A percentile compares a stretch with the other conserved stretches of the same genome.
phyloP scores from a whole-genome alignment of 768 basidiomycete species.

The Boletus insuetus region DNA sequence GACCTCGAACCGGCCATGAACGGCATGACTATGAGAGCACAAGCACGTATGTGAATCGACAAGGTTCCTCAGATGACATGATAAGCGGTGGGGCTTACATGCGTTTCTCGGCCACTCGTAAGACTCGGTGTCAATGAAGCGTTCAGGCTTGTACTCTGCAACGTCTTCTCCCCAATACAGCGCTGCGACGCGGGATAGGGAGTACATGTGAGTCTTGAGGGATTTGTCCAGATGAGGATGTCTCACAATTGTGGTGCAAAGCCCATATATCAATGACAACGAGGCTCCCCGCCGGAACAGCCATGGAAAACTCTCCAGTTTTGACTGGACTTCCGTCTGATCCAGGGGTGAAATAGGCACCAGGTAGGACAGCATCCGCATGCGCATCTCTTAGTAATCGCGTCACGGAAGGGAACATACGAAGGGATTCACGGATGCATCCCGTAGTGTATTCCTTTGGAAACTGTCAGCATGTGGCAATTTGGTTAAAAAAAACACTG shows the following conservation, averaged over 20 bases:
- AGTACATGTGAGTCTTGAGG: not conserved
- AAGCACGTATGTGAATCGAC: too few relatives aligned
- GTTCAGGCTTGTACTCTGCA: conserved; percentile 45
- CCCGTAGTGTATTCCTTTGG: conserved; percentile 42
- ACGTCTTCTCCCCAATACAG: conserved; percentile 49
- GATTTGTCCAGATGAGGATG: not conserved
- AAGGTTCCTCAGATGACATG: too few relatives aligned
- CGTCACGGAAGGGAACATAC: conserved; percentile 38
- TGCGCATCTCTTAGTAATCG: conserved; percentile 37
- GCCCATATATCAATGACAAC: conserved; percentile 42
- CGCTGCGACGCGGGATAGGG: conserved; percentile 26
- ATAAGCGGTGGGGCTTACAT: conserved; percentile 30
- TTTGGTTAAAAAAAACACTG: not conserved
- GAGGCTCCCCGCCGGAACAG: conserved; percentile 38
- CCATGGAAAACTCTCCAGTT: conserved; percentile 32
- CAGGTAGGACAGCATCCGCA: conserved; percentile 35
- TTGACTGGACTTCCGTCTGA: conserved; percentile 15
- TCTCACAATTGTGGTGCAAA: conserved; percentile 46
- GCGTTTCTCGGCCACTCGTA: conserved; percentile 54
- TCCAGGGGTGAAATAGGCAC: conserved; percentile 33
- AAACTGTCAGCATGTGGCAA: not conserved
- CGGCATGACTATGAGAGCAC: conserved; percentile 33
- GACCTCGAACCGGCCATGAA: conserved; percentile 46
- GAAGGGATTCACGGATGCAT: conserved; percentile 45
- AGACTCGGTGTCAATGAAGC: conserved; percentile 47